Conservation (phyloP, 2,329 filamentous ascomycete genomes). For the Bertia moriformis region DNA sequence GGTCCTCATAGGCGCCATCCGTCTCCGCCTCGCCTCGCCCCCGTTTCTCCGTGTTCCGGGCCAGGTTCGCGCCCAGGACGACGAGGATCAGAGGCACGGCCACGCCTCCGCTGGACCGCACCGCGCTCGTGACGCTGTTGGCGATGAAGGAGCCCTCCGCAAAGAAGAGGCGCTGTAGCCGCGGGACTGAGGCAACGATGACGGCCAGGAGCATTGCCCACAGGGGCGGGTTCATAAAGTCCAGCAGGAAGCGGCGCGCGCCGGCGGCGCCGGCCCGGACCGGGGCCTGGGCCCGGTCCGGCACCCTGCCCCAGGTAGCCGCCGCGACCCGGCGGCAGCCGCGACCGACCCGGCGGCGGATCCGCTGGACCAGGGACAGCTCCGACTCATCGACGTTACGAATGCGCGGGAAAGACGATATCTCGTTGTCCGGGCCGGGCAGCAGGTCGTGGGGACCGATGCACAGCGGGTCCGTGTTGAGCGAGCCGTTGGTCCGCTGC, state of each 20-base stretch:
- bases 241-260: constrained; percentile 50
- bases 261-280: too few relatives aligned
- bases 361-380: neutral
- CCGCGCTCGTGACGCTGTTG: constrained; percentile 81
- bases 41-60: constrained; percentile 79
- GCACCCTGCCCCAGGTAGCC: too few relatives aligned
- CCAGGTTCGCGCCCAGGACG: constrained; percentile 85
- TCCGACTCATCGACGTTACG: constrained; percentile 17
- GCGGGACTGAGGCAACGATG: constrained; percentile 73
- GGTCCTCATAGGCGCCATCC: constrained; percentile 43
- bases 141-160: constrained; percentile 74
- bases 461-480: too few relatives aligned
- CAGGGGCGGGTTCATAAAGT: constrained; percentile 95
- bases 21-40: constrained; percentile 39
- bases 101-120: constrained; percentile 73
- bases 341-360: neutral
- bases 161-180: constrained; percentile 76
- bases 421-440: constrained; percentile 32
- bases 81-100: constrained; percentile 91
- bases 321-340: too few relatives aligned
- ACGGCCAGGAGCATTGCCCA: constrained; percentile 95
- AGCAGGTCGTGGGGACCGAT: constrained; percentile 10
- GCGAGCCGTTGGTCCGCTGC: constrained; percentile 12
- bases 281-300: too few relatives aligned
- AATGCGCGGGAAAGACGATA: constrained; percentile 48